Evolutionary conservation across 805 yeast species (phyloP), one percentile per base, ranked within the genome.

Genomic region (Teunomyces gatunensis): DNA sequence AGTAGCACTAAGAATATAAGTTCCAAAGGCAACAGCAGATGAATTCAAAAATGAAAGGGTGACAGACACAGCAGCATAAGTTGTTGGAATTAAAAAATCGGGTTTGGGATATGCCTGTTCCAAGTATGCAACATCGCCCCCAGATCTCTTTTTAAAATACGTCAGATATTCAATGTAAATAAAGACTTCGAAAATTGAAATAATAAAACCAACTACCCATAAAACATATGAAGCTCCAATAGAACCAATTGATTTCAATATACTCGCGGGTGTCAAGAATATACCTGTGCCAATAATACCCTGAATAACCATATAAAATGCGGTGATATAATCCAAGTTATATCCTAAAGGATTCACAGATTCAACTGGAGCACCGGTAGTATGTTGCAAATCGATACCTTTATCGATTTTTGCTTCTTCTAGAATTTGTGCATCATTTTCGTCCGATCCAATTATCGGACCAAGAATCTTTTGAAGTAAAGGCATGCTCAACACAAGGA

Each of bases 201-300:
- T 67, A 28, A 73, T 41, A 49, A 65, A 73, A 10, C 79, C 74
- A 18, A 60, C 55, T 2, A 68, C 54, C 78, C 79, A 74, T n/a
- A 74, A 56, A 3, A 74, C 66, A 45, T 73, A 74, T 4, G 73
- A 56, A 9, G 74, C 68, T 28, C 79, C 79, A 39, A 74, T 55
- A 1, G 75, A 69, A 1, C 78, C 78, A 46, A 72, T 63, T 1
- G 73, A 64, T n/a, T 58, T 61, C n/a, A 75, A 74, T 48, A 85
- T 75, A 1, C 81, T 71, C 3, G 84, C 79, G 4, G 90, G 87
- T 0, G 87, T 83, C 10, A 86, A 80, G 60, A 85, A 85, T 42
- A 85, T 84, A 65, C 90, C 90, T 0, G 90, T 85, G 52, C 91
- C 91, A 39, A 85, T 73, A 70, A 85, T 80, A 54, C 90, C 80